A percentile compares a stretch with the other conserved stretches of the same genome.
phyloP scores from a whole-genome alignment of 805 yeast genomes.

The Candida sithepensis region DNA sequence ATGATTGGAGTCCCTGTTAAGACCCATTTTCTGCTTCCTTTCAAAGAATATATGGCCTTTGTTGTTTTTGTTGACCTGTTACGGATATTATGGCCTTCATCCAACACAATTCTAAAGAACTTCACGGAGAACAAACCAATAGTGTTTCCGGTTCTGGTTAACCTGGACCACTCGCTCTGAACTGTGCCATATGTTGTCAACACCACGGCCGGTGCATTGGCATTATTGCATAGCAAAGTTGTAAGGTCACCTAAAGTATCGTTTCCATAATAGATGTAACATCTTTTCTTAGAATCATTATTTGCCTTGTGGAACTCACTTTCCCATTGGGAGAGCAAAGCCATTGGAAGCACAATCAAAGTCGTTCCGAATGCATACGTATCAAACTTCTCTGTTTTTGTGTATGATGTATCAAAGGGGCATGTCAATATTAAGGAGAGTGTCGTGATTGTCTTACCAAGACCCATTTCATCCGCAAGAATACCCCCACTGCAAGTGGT shows the following conservation, averaged over 20 bases:
- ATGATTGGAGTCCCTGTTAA: conserved; percentile 93
- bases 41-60: conserved; percentile 66
- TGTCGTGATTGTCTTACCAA: conserved; percentile 89
- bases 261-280: conserved; percentile 75
- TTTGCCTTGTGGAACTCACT: conserved; percentile 66
- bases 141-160: conserved; percentile 29
- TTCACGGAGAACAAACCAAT: conserved; percentile 67
- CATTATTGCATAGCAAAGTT: conserved; percentile 35
- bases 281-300: conserved; percentile 35
- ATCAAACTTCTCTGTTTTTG: conserved; percentile 8
- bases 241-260: conserved; percentile 50
- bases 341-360: conserved; percentile 83
- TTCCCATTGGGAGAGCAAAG: conserved; percentile 88
- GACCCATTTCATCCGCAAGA: conserved; percentile 94
- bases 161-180: conserved; percentile 64
- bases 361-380: conserved; percentile 71
- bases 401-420: conserved; percentile 45
- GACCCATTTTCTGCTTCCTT: conserved; percentile 71
- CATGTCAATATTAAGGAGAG: conserved; percentile 66
- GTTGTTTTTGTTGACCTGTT: conserved; percentile 78
- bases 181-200: conserved; percentile 88
- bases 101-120: conserved; percentile 68
- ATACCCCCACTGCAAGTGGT: conserved; percentile 75
- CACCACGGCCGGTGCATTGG: conserved; percentile 60
- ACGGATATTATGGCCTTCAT: conserved; percentile 88